A percentile compares a stretch with the other conserved stretches of the same genome.
Evolutionary conservation across 306 rosid species (phyloP).

Genomic region (Medicago lupulina): DNA sequence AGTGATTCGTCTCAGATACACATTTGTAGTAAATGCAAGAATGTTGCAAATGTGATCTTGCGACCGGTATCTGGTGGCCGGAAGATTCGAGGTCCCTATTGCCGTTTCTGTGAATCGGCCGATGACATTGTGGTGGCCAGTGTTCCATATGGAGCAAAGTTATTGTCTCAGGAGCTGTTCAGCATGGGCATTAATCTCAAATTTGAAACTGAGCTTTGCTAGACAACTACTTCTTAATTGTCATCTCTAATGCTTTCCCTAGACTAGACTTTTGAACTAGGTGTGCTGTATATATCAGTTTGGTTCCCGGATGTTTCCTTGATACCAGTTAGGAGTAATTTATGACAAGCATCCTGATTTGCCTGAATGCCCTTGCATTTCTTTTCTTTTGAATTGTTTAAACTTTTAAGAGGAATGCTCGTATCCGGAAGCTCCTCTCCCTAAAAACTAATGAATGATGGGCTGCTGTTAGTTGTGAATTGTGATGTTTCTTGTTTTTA

Average conservation of each 20-base stretch:
- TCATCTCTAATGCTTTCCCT: constrained; percentile 3
- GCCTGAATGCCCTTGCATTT: constrained; percentile 3
- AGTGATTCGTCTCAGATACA: constrained; percentile 91
- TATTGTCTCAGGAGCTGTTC: constrained; percentile 90
- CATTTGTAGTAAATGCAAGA: constrained; percentile 77
- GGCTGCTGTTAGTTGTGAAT: not conserved
- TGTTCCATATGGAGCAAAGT: constrained; percentile 92
- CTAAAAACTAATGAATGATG: not conserved
- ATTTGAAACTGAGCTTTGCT: constrained; percentile 76
- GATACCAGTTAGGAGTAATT: not conserved
- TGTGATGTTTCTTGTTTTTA: not conserved
- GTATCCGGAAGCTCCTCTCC: not conserved
- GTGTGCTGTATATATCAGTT: constrained; percentile 30
- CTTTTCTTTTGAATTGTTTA: not conserved
- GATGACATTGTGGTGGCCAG: constrained; percentile 78
- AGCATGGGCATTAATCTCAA: constrained; percentile 95
- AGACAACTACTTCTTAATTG: constrained; percentile 19
- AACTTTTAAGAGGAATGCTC: constrained; percentile 13
- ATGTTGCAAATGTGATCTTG: constrained; percentile 73
- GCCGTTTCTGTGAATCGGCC: constrained; percentile 73
- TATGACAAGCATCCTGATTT: not conserved
- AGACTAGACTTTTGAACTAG: constrained; percentile 21
- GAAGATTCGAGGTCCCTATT: constrained; percentile 85
- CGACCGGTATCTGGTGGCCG: constrained; percentile 78
- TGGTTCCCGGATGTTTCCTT: constrained; percentile 24